Conservation (phyloP, 768 basidiomycete species). For the Lentinula edodes region DNA sequence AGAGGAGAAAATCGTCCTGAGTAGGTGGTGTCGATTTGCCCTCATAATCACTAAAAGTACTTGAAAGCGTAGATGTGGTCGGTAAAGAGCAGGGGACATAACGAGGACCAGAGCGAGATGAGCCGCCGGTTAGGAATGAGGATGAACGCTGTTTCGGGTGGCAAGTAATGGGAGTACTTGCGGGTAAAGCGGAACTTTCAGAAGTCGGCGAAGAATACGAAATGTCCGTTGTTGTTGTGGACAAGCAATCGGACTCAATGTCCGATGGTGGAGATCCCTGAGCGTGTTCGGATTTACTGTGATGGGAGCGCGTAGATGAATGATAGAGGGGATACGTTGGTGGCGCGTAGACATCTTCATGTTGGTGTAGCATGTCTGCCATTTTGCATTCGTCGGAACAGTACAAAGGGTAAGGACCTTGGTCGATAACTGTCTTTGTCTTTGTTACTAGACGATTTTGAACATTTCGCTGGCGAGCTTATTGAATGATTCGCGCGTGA, state of each 20-base stretch:
- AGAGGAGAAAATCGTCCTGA: constrained; percentile 38
- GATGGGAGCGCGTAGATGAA: constrained; percentile 22
- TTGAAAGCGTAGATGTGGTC: constrained; percentile 12
- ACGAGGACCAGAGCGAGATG: constrained; percentile 29
- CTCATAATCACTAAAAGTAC: constrained; percentile 10
- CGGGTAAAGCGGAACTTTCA: neutral
- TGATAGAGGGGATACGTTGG: constrained; percentile 36
- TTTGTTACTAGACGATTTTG: constrained; percentile 27
- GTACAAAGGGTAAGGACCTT: constrained; percentile 75
- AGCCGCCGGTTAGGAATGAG: constrained; percentile 5
- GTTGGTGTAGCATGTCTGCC: constrained; percentile 40
- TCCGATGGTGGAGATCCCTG: constrained; percentile 31
- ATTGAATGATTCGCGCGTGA: constrained; percentile 9
- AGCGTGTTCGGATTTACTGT: constrained; percentile 35
- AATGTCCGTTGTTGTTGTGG: neutral
- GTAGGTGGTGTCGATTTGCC: constrained; percentile 17
- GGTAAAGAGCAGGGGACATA: constrained; percentile 44
- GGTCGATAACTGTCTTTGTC: constrained; percentile 70
- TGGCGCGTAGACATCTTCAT: constrained; percentile 31
- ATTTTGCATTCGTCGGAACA: constrained; percentile 76
- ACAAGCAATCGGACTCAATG: constrained; percentile 12
- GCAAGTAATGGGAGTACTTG: neutral
- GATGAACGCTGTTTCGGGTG: constrained; percentile 1
- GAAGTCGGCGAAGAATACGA: constrained; percentile 11
- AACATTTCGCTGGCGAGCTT: constrained; percentile 17